Base-by-base conservation (phyloP, 257 asterid species). In the Nicotiana otophora region DNA sequence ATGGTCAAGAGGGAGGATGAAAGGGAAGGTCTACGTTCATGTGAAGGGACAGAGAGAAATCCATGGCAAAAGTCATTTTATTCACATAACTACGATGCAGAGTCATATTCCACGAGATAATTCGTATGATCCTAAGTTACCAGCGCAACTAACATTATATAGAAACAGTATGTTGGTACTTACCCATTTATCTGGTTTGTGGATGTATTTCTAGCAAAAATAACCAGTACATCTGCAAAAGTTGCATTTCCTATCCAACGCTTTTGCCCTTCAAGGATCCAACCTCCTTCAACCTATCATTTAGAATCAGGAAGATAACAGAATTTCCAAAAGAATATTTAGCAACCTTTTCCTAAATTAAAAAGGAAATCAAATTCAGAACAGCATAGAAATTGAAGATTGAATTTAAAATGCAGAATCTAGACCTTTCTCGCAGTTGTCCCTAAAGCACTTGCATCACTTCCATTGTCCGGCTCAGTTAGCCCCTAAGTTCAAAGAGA, bases 231-330 rank as follows among this genome's bases (percentile, higher is more conserved):
- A 85, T 96, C 97, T 1, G 99, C 99, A 84, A 96, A 96, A 42
- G 99, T 93, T 89, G 97, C 91, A 89, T 96, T 94, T 81, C 99
- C 99, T 87, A 94, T 94, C 99, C 99, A 96, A 61, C 99, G 97
- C 80, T 96, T 96, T 83, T 96, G 98, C 81, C 99, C 98, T 81
- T 96, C 93, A 85, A 94, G 92, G 83, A 96, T 83, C 99, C 99
- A 96, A 57, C 99, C 99, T 79, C 98, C 98, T 78, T 90, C 97
- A 62, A 96, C 97, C 99, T 96, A 74, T 74, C 80, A 48, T 46
- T 23, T 15, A 48, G 57, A 84, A 85, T 70, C 61, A 72, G 60
- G n/a, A 42, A 16, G 62, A 81, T 60, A 48, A 48, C 62, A 74
- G 23, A 23, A 14, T 3, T 46, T 48, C 20, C 79, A 14, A 11